phyloP scores from a whole-genome alignment of 2,329 filamentous ascomycete genomes.

The Fusarium verrucosum region DNA sequence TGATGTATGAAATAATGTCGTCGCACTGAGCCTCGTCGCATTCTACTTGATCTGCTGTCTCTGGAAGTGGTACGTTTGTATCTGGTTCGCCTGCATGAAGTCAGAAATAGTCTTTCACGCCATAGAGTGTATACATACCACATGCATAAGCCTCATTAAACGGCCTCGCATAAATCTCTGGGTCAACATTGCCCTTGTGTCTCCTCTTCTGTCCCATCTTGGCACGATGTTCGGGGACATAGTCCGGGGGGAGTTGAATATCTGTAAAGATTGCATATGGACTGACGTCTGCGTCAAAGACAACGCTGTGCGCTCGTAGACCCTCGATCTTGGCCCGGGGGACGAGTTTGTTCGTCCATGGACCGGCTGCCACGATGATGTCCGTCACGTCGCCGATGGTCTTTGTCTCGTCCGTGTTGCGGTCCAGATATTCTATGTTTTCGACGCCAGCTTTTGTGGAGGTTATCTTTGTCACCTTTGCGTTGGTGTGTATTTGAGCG shows the following conservation, averaged over 20 bases:
- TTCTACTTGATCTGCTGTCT: constrained; percentile 77
- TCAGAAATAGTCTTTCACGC: not conserved
- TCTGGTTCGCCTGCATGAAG: constrained; percentile 74
- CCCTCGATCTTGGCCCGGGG: constrained; percentile 67
- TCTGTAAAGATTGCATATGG: constrained; percentile 87
- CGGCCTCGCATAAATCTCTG: constrained; percentile 93
- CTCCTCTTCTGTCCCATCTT: constrained; percentile 60
- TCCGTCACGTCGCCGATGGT: constrained; percentile 60
- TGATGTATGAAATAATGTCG: constrained; percentile 83
- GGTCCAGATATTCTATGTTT: constrained; percentile 68
- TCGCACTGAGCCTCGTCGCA: constrained; percentile 81
- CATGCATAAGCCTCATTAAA: constrained; percentile 93
- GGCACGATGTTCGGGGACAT: constrained; percentile 62
- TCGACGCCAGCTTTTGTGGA: constrained; percentile 62
- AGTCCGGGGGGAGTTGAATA: constrained; percentile 76
- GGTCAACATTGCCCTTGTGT: constrained; percentile 74
- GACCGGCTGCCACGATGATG: constrained; percentile 65
- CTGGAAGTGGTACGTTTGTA: constrained; percentile 75
- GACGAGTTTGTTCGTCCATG: constrained; percentile 70
- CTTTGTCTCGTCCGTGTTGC: constrained; percentile 50
- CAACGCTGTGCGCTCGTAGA: constrained; percentile 71
- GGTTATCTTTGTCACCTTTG: constrained; percentile 73
- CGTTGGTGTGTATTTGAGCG: constrained; percentile 71
- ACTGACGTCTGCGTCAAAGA: constrained; percentile 71
- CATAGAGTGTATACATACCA: constrained; percentile 57